Evolutionary conservation across 1,284 basidiomycete genomes (phyloP).

Genomic region (Dichomitus squalens): DNA sequence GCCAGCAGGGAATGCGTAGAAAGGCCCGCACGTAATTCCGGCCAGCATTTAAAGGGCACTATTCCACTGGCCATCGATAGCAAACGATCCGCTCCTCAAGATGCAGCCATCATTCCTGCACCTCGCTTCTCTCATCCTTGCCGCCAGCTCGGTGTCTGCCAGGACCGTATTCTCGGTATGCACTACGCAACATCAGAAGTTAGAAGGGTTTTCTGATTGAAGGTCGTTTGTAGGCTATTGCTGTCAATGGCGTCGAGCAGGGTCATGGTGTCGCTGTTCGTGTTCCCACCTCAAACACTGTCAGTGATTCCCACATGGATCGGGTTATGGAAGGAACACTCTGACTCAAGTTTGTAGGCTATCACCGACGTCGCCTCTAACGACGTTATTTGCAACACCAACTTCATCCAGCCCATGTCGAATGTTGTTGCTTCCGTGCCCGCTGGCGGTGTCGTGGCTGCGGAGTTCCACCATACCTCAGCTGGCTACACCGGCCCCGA

Average conservation of each 20-base stretch:
- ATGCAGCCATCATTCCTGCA: constrained; percentile 24
- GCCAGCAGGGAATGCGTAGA: neutral
- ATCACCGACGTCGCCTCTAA: constrained; percentile 57
- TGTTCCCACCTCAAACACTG: constrained; percentile 39
- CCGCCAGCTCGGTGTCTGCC: constrained; percentile 32
- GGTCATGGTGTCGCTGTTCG: constrained; percentile 41
- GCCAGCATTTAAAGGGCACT: neutral
- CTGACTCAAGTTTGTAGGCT: constrained; percentile 35
- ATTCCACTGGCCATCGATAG: constrained; percentile 1
- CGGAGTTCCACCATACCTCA: constrained; percentile 57
- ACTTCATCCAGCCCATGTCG: constrained; percentile 58
- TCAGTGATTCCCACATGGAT: no score
- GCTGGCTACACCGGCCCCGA: constrained; percentile 46
- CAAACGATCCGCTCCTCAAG: constrained; percentile 1
- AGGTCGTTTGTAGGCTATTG: constrained; percentile 29
- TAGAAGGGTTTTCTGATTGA: neutral
- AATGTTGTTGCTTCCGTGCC: constrained; percentile 52
- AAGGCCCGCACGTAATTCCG: neutral
- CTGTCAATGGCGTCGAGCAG: constrained; percentile 41
- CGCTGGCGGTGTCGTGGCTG: constrained; percentile 50
- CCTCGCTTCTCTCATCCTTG: constrained; percentile 31
- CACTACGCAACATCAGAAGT: neutral
- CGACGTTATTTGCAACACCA: constrained; percentile 60
- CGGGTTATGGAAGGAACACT: no score
- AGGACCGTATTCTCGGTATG: constrained; percentile 44